A percentile compares a stretch with the other conserved stretches of the same genome.
These are phyloP conservation scores for Ustilago trichophora DNA, from an alignment of 1,284 basidiomycete genomes.

Conservation along the genomic window DNA sequence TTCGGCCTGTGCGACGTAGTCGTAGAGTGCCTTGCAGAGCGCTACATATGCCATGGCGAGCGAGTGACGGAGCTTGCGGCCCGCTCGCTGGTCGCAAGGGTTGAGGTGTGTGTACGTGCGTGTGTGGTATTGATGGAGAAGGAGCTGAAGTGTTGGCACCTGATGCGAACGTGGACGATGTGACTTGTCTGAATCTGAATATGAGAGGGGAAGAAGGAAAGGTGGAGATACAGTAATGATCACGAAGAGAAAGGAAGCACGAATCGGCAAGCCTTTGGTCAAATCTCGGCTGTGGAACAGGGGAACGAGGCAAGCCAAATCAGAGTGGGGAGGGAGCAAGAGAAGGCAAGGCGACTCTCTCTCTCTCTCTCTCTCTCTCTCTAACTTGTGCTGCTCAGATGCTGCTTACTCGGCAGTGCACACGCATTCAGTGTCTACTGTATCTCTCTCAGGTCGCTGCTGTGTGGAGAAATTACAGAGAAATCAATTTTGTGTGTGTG, in stretches of 20 bases:
- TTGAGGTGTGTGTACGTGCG: not conserved
- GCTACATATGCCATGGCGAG: slow-evolving; percentile 63
- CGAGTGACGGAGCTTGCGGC: not conserved
- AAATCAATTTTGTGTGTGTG: not conserved
- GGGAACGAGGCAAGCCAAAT: not conserved
- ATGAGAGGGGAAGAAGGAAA: too few species aligned
- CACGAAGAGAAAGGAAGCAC: not conserved
- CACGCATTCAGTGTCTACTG: not conserved
- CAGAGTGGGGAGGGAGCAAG: not conserved
- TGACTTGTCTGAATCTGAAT: too few species aligned
- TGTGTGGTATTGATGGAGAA: too few species aligned
- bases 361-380: too few species aligned
- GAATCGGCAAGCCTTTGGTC: slow-evolving; percentile 12
- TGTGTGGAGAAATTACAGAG: not conserved
- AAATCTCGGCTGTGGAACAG: slow-evolving; percentile 3
- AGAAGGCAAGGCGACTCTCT: not conserved
- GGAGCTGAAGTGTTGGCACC: too few species aligned
- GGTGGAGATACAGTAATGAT: not conserved
- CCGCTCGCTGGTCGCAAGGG: not conserved
- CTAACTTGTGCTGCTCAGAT: not conserved
- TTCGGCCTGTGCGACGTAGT: slow-evolving; percentile 63
- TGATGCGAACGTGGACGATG: too few species aligned
- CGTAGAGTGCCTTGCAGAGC: slow-evolving; percentile 63
- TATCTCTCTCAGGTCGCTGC: not conserved
- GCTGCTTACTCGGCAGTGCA: too few species aligned